Base-by-base conservation (phyloP, 148 eudicot genomes). In the Selenicereus undatus region DNA sequence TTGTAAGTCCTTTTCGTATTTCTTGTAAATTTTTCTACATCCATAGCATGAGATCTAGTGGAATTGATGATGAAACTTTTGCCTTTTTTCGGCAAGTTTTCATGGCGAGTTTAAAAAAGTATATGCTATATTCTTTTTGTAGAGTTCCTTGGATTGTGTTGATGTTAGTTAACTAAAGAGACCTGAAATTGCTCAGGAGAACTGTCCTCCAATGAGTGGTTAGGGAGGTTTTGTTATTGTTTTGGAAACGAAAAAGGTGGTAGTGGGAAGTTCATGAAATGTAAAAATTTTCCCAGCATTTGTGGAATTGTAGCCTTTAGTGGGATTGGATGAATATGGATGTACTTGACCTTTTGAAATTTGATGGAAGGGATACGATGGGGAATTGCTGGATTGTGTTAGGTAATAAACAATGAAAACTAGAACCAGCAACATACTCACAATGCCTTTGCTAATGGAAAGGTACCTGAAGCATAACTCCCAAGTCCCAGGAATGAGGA, bases 1-100 rank as follows among this genome's bases (percentile, higher is more conserved):
- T 95, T 89, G 98, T 95, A 86, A 90, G 85, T 71, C 80, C n/a
- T 27, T 32, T 21, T 74, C 54, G 50, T 11, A 29, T 74, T 24
- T 10, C 11, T 27, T 58, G 62, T 43, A 76, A 50, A 45, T 27
- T 64, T 14, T 43, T 26, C 36, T 27, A 1, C 16, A 16, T 36
- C 30, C 26, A 8, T 4, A 52, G 13, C 0, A 20, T 26, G 60
- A 20, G 66, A 42, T 60, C 29, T 39, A 66, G 65, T 81, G 78
- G 66, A 11, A 22, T 22, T 9, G n/a, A 10, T 24, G 21, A 68
- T 43, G 32, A 60, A 24, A 27, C 35, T 66, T 27, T 66, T 35
- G 45, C 13, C 22, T 32, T 48, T 66, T 7, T 39, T 58, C n/a
- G 43, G 35, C 17, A 13, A 58, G 29, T 3, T 73, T 39, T 39